Conservation (phyloP, 2,329 filamentous ascomycete species). For the Emergomyces pasteurianus region DNA sequence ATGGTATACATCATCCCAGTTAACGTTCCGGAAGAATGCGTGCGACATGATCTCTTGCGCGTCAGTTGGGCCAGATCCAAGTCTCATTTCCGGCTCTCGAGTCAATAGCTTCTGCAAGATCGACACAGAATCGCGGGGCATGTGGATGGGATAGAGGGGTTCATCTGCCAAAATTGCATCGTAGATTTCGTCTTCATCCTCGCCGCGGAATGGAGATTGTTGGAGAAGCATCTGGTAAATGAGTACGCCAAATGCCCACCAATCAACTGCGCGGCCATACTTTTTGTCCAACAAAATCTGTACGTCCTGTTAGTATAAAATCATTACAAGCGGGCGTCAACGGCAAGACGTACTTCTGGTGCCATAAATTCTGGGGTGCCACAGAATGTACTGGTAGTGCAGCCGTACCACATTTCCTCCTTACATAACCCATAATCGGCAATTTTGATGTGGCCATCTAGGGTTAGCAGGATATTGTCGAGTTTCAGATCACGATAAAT, state of each 20-base stretch:
- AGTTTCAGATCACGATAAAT: slow-evolving; percentile 81
- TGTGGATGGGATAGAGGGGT: slow-evolving; percentile 94
- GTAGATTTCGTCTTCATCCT: slow-evolving; percentile 99
- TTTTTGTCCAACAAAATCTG: slow-evolving; percentile 97
- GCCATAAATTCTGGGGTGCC: slow-evolving; percentile 99
- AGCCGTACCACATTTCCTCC: slow-evolving; percentile 99
- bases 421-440: slow-evolving; percentile 98
- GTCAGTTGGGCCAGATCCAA: slow-evolving; percentile 91
- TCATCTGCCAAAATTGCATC: slow-evolving; percentile 96
- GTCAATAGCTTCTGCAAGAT: slow-evolving; percentile 96
- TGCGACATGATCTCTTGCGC: slow-evolving; percentile 98
- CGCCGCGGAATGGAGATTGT: slow-evolving; percentile 95
- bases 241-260: slow-evolving; percentile 98
- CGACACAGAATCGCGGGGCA: slow-evolving; percentile 94
- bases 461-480: slow-evolving; percentile 81
- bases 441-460: slow-evolving; percentile 98
- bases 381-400: slow-evolving; percentile 94
- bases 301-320: slow-evolving; percentile 13
- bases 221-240: slow-evolving; percentile 99
- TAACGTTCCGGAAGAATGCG: slow-evolving; percentile 93
- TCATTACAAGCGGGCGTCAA: neutral
- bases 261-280: slow-evolving; percentile 92
- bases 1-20: slow-evolving; percentile 97
- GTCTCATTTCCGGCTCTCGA: slow-evolving; percentile 80
- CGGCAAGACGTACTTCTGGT: slow-evolving; percentile 57